Evolutionary conservation across 345 rosid species (phyloP), one percentile per base, ranked within the genome.

Genomic region (Punica granatum): DNA sequence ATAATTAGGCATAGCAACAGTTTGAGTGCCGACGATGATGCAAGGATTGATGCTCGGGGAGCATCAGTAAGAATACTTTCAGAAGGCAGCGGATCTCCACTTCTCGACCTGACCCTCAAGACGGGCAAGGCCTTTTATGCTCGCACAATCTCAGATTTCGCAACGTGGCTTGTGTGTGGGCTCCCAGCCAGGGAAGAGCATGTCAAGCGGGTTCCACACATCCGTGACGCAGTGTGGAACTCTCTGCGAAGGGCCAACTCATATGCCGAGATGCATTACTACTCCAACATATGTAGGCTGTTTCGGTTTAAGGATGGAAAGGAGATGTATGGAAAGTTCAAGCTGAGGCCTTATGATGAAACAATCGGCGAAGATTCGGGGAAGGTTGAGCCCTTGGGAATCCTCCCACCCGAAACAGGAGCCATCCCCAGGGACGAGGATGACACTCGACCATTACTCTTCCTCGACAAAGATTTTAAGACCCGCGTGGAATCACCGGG

Each of bases 371-470:
- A 85, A 76, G 88, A 87, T 71, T 65, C 81, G 19, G 86, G 90
- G 1, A 79, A 85, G 60, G 92, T 85, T 32, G 90, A 83, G 68
- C 89, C 92, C 7, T 44, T 43, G 1, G 87, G 85, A 44, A 83
- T 83, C 75, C 90, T 85, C 28, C 92, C 92, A 19, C 92, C 89
- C n/a, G 92, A 87, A 73, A 87, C 92, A 18, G 92, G 92, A 44
- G 85, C 90, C 21, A 83, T 87, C 71, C 88, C 90, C 0, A 74
- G 88, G 75, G 80, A 80, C 25, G 77, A 77, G 25, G 80, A 75
- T 1, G 92, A 85, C 73, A 71, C 73, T 6, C 81, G 86, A 12
- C 92, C 88, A 13, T 66, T 79, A 12, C 85, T 85, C 32, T 85
- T 87, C 84, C 89, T 87, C 43, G 85, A 85, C 11, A 75, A 87